Conservation (phyloP, 352 stramenopile species). For the Pythium pyrilobum region DNA sequence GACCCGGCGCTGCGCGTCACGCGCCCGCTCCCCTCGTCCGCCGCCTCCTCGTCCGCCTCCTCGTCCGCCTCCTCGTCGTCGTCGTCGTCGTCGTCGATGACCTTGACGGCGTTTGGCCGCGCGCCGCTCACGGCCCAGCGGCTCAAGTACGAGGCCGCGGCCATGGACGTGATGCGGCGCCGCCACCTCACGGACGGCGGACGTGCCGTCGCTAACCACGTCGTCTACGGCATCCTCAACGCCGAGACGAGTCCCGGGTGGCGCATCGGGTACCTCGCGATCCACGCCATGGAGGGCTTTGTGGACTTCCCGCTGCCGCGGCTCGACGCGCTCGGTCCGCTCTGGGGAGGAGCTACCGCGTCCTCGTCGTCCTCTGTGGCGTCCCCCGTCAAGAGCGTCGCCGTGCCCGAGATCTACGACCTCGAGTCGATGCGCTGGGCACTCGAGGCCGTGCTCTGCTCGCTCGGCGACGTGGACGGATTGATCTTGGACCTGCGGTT, state of each 20-base stretch:
- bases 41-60: conserved; percentile 2
- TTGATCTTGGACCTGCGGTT: conserved; percentile 75
- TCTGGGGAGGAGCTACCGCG: conserved; percentile 24
- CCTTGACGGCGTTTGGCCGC: conserved; percentile 27
- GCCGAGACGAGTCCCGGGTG: conserved; percentile 66
- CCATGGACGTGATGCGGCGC: conserved; percentile 42
- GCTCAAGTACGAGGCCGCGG: conserved; percentile 26
- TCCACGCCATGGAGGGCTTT: conserved; percentile 74
- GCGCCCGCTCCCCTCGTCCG: conserved; percentile 1
- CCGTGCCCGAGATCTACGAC: conserved; percentile 77
- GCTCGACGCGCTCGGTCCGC: conserved; percentile 51
- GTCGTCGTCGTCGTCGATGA: not conserved
- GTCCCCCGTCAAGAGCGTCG: conserved; percentile 7
- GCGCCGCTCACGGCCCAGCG: conserved; percentile 25
- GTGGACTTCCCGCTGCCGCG: conserved; percentile 69
- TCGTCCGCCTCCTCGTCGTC: not conserved
- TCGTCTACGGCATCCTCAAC: conserved; percentile 69
- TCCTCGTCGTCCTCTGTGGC: not conserved
- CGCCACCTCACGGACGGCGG: conserved; percentile 55
- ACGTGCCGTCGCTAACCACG: conserved; percentile 51
- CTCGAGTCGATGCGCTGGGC: conserved; percentile 86
- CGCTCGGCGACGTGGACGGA: conserved; percentile 54
- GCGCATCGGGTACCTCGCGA: conserved; percentile 70
- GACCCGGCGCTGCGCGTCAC: conserved; percentile 59
- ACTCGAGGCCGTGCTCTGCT: conserved; percentile 70